A percentile compares a stretch with the other conserved stretches of the same genome.
These are phyloP conservation scores for Fomitopsis schrenkii DNA, from an alignment of 1,284 basidiomycete genomes.

Conservation along the genomic window DNA sequence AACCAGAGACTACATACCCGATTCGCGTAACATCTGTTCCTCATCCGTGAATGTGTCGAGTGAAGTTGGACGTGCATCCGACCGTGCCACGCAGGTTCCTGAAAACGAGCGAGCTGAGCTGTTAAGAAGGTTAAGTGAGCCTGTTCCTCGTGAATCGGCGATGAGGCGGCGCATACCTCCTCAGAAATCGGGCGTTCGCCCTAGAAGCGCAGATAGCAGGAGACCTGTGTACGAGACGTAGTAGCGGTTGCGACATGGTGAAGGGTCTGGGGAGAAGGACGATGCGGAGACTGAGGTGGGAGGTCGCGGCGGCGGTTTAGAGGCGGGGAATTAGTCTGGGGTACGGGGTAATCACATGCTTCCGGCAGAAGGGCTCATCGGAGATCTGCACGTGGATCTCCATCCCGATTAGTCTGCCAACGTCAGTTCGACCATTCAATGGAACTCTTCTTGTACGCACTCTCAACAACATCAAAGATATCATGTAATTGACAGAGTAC, in stretches of 20 bases:
- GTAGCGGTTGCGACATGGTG: neutral
- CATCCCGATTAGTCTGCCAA: neutral
- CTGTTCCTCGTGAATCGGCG: neutral
- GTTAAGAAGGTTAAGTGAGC: no score
- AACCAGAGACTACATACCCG: constrained; percentile 47
- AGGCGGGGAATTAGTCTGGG: neutral
- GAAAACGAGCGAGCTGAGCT: constrained; percentile 15
- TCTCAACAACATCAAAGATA: no score
- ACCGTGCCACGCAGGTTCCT: constrained; percentile 8
- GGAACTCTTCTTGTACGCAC: no score
- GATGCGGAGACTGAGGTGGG: neutral
- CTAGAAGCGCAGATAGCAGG: neutral
- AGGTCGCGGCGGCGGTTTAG: neutral
- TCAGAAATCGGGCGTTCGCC: neutral
- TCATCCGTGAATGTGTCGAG: constrained; percentile 86
- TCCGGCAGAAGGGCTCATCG: neutral
- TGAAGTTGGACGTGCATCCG: constrained; percentile 41
- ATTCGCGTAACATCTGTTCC: constrained; percentile 86
- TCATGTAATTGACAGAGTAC: no score
- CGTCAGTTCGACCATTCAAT: no score
- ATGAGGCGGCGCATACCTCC: neutral
- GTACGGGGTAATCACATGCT: constrained; percentile 1
- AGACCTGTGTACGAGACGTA: neutral
- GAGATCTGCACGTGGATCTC: neutral
- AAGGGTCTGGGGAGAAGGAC: neutral